Evolutionary conservation across 225 moss, liverwort and hornwort genomes (phyloP).

Genomic region (Pleurozium schreberi): DNA sequence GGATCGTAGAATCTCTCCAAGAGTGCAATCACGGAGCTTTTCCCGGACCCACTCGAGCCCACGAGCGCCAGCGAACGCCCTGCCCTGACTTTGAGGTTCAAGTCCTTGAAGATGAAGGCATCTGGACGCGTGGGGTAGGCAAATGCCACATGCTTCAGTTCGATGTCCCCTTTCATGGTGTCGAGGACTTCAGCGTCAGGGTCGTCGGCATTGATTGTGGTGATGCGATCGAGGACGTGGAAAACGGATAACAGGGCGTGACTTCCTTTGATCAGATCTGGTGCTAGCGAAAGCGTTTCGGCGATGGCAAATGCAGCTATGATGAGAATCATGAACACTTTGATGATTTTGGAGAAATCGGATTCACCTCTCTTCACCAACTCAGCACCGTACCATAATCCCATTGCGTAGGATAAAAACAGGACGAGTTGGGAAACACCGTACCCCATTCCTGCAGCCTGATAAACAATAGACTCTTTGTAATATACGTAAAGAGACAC

Average conservation of each 20-base stretch:
- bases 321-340: constrained; percentile 21
- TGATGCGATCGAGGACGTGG: constrained; percentile 15
- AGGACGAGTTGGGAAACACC: constrained; percentile 19
- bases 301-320: constrained; percentile 14
- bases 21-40: constrained; percentile 25
- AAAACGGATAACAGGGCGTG: constrained; percentile 18
- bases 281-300: constrained; percentile 31
- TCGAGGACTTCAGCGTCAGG: neutral
- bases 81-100: constrained; percentile 19
- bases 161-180: constrained; percentile 8
- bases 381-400: constrained; percentile 20
- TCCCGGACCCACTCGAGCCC: constrained; percentile 28
- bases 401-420: constrained; percentile 13
- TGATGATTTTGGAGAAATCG: neutral
- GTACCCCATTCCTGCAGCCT: constrained; percentile 27
- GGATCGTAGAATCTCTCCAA: constrained; percentile 39
- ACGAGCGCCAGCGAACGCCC: constrained; percentile 25
- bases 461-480: neutral
- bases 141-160: constrained; percentile 23
- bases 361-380: constrained; percentile 16
- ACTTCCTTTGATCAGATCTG: constrained; percentile 18
- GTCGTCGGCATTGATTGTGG: constrained; percentile 16
- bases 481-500: neutral
- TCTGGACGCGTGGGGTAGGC: constrained; percentile 26
- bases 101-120: constrained; percentile 12